Evolutionary conservation across 2,329 filamentous ascomycete genomes (phyloP), one percentile per base, ranked within the genome.

Genomic region (Alternaria gansuensis): DNA sequence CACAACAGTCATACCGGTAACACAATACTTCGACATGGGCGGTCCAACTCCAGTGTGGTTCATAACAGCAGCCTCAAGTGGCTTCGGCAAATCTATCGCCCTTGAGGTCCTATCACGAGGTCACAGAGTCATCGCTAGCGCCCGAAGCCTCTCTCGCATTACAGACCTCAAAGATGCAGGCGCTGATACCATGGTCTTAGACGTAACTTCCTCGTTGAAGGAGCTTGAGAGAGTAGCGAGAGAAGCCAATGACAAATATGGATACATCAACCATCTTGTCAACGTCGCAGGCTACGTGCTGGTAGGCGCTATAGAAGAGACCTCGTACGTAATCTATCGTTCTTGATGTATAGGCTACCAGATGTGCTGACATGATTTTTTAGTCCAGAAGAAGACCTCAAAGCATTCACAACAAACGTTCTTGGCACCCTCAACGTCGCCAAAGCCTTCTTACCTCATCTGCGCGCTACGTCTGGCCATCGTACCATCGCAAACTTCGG

Each of bases 401-500:
- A 77, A 23, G 63, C 70, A 10, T 85, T 84, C 69, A 78, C 82
- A 66, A 84, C 83, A 31, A 87, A 87, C 55, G 82, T 87, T 29
- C 83, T 86, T 60, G 84, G 84, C 3, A 71, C 77, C 7, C 69
- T 84, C 51, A 84, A 82, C 55, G 78, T 84, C 0, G 78, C 80
- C 28, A 79, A 81, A 5, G 82, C 83, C 0, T 77, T 82, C 8
- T 67, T 85, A 0, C 83, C 83, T 0, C 73, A 78, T 31, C 77
- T 87, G 65, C 79, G 84, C 24, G 65, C 69, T 7, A 78, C 76
- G 4, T 60, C 70, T 3, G 70, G 75, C 1, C 81, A 83, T 3
- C 62, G 66, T 10, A 77, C 76, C 14, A 78, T 85, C 46, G 70
- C 82, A 58, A 83, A 83, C 62, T 66, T 85, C 54, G 80, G 80